Base-by-base conservation (phyloP, 345 rosid species). In the Mangifera indica region DNA sequence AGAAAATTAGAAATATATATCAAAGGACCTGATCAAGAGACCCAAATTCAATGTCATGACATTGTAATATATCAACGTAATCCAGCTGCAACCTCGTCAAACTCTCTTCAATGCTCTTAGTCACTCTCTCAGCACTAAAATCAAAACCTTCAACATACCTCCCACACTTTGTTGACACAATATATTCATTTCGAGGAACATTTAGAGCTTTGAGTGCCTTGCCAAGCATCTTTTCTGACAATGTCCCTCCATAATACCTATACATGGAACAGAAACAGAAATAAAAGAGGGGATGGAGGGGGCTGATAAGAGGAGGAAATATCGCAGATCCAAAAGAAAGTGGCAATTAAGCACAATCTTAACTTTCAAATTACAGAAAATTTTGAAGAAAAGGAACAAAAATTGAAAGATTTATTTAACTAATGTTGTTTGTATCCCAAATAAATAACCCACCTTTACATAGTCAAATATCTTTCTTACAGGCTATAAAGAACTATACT, bases 161-260 rank as follows among this genome's bases (percentile, higher is more conserved):
- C 20, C 98, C 99, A 77, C 96, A 94, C 61, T 92, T 90, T 3
- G 97, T 94, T 0, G 99, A 90, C 45, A 94, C 97, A 58, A 94
- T 76, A 69, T 90, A 92, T 60, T 89, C 87, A 61, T 78, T 74
- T 81, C 98, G 87, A 0, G 92, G 93, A 37, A 78, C 87, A 46
- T 89, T 91, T 26, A 88, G 74, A 71, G 97, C 91, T 81, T 89
- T 91, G 3, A 95, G 87, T 46, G 82, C 89, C 85, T 78, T 85
- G 24, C 98, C 98, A 66, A 95, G 99, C 96, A 91, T 82, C 83
- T 85, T 95, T 86, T 95, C 98, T 0, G 97, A 91, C 46, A 95
- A 84, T 22, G 99, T 91, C 62, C 80, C 96, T 67, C 98, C 99
- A 82, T 91, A 95, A 76, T 81, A 92, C 83, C 98, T 91, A 68